Evolutionary conservation across 75 land plant species (phyloP).

Genomic region (Selaginella tamariscina): DNA sequence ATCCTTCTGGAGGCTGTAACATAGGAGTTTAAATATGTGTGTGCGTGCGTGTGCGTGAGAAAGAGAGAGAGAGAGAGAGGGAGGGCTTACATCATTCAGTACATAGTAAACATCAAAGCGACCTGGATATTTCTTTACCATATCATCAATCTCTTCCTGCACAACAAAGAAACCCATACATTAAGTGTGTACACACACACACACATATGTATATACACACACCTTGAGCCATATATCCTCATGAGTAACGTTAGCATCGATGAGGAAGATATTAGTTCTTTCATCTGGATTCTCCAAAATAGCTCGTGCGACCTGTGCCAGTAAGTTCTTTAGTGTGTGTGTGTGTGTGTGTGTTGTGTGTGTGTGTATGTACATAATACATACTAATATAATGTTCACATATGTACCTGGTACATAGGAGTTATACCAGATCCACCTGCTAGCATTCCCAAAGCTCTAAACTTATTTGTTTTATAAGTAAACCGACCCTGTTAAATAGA

Average conservation of each 20-base stretch:
- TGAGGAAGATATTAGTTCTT: constrained; percentile 54
- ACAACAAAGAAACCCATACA: no score
- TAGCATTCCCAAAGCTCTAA: constrained; percentile 78
- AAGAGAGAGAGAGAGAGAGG: no score
- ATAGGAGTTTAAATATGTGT: background rate
- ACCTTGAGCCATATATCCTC: constrained; percentile 90
- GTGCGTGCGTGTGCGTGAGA: no score
- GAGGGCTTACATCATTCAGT: constrained; percentile 48
- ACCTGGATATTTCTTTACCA: constrained; percentile 42
- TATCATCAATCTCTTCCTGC: constrained; percentile 68
- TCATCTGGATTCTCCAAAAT: constrained; percentile 75
- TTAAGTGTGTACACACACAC: no score
- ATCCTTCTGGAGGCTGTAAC: constrained; percentile 68
- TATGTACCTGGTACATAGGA: constrained; percentile 88
- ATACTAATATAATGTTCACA: no score
- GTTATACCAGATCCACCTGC: constrained; percentile 88
- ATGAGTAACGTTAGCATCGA: constrained; percentile 78
- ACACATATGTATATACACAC: no score
- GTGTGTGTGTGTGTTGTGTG: no score
- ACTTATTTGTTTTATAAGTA: constrained; percentile 52
- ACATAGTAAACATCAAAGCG: constrained; percentile 70
- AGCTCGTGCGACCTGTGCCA: constrained; percentile 66
- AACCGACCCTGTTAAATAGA: constrained; percentile 54
- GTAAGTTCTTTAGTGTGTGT: no score
- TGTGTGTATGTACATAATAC: no score